Base-by-base conservation (phyloP, 805 yeast genomes). In the Komagataella pastoris region DNA sequence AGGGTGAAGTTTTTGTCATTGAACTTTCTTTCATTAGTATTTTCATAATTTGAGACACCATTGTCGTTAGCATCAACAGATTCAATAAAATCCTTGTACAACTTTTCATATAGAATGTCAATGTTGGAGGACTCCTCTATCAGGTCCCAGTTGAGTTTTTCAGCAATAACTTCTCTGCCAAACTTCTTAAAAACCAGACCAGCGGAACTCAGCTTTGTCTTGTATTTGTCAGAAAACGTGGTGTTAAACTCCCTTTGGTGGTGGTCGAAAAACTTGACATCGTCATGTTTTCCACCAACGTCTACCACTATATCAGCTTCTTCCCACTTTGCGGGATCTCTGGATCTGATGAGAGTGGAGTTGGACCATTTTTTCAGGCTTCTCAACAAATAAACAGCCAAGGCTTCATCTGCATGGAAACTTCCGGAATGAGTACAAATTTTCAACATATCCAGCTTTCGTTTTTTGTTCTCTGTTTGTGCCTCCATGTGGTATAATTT, bases 41-140 rank as follows among this genome's bases (percentile, higher is more conserved):
- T 72, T 4, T 75, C 77, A 61, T 80, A 87, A 59, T 85, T 83
- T 63, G 76, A 76, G 56, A 91, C 79, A 61, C 99, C 99, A 62
- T 93, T 93, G 66, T 93, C 99, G 62, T 90, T 88, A 52, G 97
- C 99, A 68, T 90, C 99, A 40, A 93, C 74, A 7, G 96, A 82
- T 68, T 93, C 98, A 54, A 93, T 72, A 60, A 93, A 88, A 56
- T 85, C 91, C 53, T 78, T 76, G 71, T 93, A 93, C n/a, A 91
- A 72, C 65, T 85, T 86, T 45, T 74, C 72, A 65, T 83, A 88
- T 48, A 93, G 70, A 36, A 81, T 66, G 18, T 83, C 85, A 44
- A 87, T 67, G n/a, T 76, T 72, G 3, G 68, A 58, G 2, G 61
- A 60, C 44, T 69, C 62, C 47, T 61, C 59, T 7, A 64, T 59